Percentiles rank a stretch among this genome's conserved stretches.
Conservation (phyloP, 1,284 basidiomycete species). For the Austroboletus olivaceoglutinosus region DNA sequence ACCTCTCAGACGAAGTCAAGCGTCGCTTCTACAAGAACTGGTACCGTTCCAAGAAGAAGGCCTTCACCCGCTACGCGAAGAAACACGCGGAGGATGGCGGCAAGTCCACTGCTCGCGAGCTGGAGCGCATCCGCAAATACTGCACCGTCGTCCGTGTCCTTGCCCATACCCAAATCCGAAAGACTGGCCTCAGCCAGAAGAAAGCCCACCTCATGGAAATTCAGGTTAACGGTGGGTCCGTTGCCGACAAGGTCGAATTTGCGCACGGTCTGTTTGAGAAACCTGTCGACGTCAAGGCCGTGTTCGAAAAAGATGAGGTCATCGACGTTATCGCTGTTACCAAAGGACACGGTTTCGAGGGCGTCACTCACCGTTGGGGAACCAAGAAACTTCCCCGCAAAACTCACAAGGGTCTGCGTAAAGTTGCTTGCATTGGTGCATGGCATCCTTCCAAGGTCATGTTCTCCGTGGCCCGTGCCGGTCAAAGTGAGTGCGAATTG, state of each 20-base stretch:
- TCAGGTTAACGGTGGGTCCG: slow-evolving; percentile 97
- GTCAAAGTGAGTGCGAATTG: slow-evolving; percentile 76
- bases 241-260: slow-evolving; percentile 98
- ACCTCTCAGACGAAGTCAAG: slow-evolving; percentile 88
- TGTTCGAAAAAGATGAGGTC: slow-evolving; percentile 98
- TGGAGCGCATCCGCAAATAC: slow-evolving; percentile 99
- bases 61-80: slow-evolving; percentile 99
- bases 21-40: slow-evolving; percentile 99
- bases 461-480: slow-evolving; percentile 99
- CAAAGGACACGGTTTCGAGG: slow-evolving; percentile 99
- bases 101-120: slow-evolving; percentile 91
- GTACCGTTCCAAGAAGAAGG: slow-evolving; percentile 99
- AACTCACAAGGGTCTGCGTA: slow-evolving; percentile 99
- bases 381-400: slow-evolving; percentile 98
- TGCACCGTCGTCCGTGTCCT: slow-evolving; percentile 99
- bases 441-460: slow-evolving; percentile 99
- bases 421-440: slow-evolving; percentile 99
- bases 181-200: slow-evolving; percentile 98
- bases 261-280: slow-evolving; percentile 97
- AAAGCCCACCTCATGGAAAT: slow-evolving; percentile 99
- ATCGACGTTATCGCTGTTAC: slow-evolving; percentile 98
- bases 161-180: slow-evolving; percentile 97
- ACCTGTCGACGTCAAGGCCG: slow-evolving; percentile 79
- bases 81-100: slow-evolving; percentile 97
- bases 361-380: slow-evolving; percentile 99